These are phyloP conservation scores for Ophiocordyceps camponoti-saundersi DNA, from an alignment of 2,329 filamentous ascomycete genomes.

Conservation along the genomic window DNA sequence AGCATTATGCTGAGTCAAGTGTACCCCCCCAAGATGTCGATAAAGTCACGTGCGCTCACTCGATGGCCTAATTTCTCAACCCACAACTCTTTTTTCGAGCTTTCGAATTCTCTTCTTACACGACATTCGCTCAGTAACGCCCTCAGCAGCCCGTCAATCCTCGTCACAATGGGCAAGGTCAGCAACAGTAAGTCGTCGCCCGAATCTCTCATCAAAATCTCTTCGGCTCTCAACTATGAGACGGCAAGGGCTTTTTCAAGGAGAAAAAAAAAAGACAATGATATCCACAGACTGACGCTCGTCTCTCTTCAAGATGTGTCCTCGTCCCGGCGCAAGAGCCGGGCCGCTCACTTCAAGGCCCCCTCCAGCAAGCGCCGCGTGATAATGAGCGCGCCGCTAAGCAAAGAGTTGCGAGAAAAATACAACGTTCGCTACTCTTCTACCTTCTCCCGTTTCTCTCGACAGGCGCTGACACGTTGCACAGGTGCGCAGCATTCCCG, in stretches of 20 bases:
- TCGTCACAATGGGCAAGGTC: slow-evolving; percentile 53
- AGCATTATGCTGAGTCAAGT: background rate
- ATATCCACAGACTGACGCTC: background rate
- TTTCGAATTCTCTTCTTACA: background rate
- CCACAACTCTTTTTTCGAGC: background rate
- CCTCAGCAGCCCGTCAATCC: slow-evolving; percentile 12
- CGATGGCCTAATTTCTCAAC: background rate
- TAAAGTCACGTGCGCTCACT: background rate
- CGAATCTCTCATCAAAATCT: no score
- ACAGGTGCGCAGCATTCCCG: slow-evolving; percentile 84
- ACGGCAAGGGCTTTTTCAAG: background rate
- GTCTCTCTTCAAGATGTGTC: slow-evolving; percentile 29
- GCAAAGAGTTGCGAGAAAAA: slow-evolving; percentile 96
- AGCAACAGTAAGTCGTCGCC: slow-evolving; percentile 33
- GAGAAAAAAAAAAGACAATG: background rate
- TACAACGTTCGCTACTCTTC: slow-evolving; percentile 65
- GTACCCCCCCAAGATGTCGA: background rate
- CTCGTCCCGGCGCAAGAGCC: slow-evolving; percentile 93
- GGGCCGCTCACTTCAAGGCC: slow-evolving; percentile 94
- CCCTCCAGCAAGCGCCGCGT: slow-evolving; percentile 85
- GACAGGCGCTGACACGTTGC: background rate
- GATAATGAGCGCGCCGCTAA: slow-evolving; percentile 93
- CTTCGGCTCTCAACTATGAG: background rate
- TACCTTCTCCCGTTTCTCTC: no score
- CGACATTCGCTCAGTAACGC: background rate